Base-by-base conservation (phyloP, 2,329 filamentous ascomycete species). In the Emmonsiellopsis sp. region DNA sequence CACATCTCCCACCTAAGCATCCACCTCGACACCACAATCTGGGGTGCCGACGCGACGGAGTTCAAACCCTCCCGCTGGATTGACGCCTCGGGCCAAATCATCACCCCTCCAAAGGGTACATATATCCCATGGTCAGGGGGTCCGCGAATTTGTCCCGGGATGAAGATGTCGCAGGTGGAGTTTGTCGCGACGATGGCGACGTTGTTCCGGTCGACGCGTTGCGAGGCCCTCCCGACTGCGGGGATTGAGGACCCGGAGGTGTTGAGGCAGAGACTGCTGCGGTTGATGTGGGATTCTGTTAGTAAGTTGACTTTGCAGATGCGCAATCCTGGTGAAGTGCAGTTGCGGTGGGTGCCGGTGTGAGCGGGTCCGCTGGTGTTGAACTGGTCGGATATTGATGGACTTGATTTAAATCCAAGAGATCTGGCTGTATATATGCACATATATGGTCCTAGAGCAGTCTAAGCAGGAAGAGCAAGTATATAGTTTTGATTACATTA, bases 141-240 rank as follows among this genome's bases (percentile, higher is more conserved):
- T 0, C 76, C 77, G 9, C 62, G 78, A 5, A 63, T 75, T 3
- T 81, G 78, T 59, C 76, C 77, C 0, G 79, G 78, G 1, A 70
- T 75, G 66, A 79, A 79, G 59, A 77, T 81, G 69, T 68, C 77
- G 1, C 75, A 81, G 63, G 78, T 81, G 2, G 79, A 81, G 61
- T 79, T 80, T 61, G 71, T 73, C 3, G 72, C 70, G 10, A 70
- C 75, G 2, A 59, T 81, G 26, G 61, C 71, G 54, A 68, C 68
- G 1, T 57, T 78, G 10, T 64, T 77, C 34, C 58, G 64, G 52
- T 63, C 47, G 52, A 62, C 55, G 54, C 62, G 31, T 58, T 67
- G 55, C 35, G 50, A 63, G 45, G 55, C 59, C 30, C 44, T 58
- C 8, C 46, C 44, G 15, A 50, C 30, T 10, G 43, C 40, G 15